A percentile compares a stretch with the other conserved stretches of the same genome.
Conservation (phyloP, 1,284 basidiomycete genomes). For the Heterobasidion parviporum region DNA sequence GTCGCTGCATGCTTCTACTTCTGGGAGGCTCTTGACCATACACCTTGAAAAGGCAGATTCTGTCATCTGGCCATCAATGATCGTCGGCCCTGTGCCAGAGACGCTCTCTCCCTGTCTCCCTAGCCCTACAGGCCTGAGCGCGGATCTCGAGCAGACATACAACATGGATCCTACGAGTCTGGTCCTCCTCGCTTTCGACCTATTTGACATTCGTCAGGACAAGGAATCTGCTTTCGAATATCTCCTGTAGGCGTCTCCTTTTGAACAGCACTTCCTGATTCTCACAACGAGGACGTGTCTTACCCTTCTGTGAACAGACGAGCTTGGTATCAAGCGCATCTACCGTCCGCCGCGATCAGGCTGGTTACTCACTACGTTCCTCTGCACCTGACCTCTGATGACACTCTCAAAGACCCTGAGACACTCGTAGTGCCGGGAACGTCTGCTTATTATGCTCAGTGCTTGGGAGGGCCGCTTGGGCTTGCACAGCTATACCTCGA, state of each 20-base stretch:
- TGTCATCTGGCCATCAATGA: constrained; percentile 70
- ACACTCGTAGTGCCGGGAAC: constrained; percentile 33
- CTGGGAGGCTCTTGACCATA: constrained; percentile 60
- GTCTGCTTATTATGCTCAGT: constrained; percentile 49
- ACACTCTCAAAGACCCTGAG: constrained; percentile 24
- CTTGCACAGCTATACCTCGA: constrained; percentile 68
- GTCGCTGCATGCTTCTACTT: constrained; percentile 47
- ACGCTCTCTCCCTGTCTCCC: constrained; percentile 45
- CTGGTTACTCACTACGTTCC: constrained; percentile 65
- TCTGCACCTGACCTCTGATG: constrained; percentile 22
- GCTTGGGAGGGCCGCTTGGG: constrained; percentile 51
- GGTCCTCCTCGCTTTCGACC: constrained; percentile 56
- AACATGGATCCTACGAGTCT: constrained; percentile 80
- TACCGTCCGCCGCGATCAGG: constrained; percentile 67
- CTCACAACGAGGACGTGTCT: constrained; percentile 5
- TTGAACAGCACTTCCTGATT: background rate
- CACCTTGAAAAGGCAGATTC: constrained; percentile 73
- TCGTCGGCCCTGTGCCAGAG: constrained; percentile 64
- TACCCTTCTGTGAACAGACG: constrained; percentile 38
- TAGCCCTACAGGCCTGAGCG: constrained; percentile 39
- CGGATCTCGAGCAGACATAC: constrained; percentile 51
- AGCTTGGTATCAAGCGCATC: constrained; percentile 69
- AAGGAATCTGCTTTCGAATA: constrained; percentile 72
- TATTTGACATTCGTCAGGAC: constrained; percentile 63
- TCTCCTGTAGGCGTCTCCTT: constrained; percentile 49